Evolutionary conservation across 768 basidiomycete genomes (phyloP), one percentile per base, ranked within the genome.

Genomic region (Podaxis sp.): DNA sequence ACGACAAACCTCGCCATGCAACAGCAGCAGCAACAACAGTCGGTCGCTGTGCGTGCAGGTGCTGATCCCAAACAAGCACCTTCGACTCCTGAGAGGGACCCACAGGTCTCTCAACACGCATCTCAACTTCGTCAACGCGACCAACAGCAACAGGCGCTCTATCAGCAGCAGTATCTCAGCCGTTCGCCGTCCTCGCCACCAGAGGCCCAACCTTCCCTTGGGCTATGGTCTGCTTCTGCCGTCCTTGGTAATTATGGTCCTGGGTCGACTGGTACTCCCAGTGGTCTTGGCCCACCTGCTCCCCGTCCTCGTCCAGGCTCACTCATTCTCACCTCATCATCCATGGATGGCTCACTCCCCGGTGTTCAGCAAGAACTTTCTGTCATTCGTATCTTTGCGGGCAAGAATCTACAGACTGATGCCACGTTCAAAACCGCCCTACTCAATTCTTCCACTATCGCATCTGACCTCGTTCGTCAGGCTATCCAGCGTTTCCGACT

Each of bases 361-460:
- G 79, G 80, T 6, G 85, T 92, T 3, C 93, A 92, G 0, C 61
- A 54, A 36, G 89, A 95, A 59, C 84, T 99, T 60, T 97, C 90
- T 68, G 97, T 99, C 65, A 89, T 99, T 56, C 92, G 97, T 26
- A 87, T 99, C 42, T 99, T 99, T 71, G 96, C 96, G 0, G 97
- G 96, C 30, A 87, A 90, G 67, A 83, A 93, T 67, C 72, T 99
- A 66, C 88, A 95, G 72, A 93, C 95, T 0, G 96, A 99, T 68
- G 94, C 95, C 2, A 97, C 96, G 4, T 99, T 99, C 84, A 99
- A 99, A 79, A 99, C 97, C 5, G 97, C 96, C 1, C 77, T 99
- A 17, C 83, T 99, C 61, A 98, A 96, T 69, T 79, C 90, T 4
- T 87, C 87, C 0, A 98, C 96, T 0, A 91, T 90, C 0, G 85